Conservation (phyloP, 768 basidiomycete species). For the Gelatoporia subvermispora region DNA sequence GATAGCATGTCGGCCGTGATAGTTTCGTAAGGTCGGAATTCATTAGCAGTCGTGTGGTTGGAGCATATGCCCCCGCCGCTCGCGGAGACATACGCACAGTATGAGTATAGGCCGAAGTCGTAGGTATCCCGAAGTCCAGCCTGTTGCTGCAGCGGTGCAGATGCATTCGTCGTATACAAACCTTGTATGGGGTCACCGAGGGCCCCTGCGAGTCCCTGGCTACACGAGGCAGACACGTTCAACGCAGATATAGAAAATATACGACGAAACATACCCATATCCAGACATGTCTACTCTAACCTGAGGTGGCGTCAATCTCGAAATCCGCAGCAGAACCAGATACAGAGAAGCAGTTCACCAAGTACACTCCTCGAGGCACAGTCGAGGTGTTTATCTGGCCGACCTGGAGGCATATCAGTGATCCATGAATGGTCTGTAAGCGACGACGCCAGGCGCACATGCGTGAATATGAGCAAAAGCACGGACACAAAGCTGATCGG, state of each 20-base stretch:
- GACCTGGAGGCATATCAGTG: slow-evolving; percentile 41
- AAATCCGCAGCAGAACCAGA: slow-evolving; percentile 13
- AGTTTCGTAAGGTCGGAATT: slow-evolving; percentile 60
- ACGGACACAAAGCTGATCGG: slow-evolving; percentile 41
- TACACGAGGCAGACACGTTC: neutral
- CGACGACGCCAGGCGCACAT: slow-evolving; percentile 45
- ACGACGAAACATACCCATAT: slow-evolving; percentile 51
- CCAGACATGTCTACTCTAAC: slow-evolving; percentile 63
- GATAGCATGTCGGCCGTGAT: slow-evolving; percentile 62
- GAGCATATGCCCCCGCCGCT: slow-evolving; percentile 57
- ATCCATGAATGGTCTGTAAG: slow-evolving; percentile 18
- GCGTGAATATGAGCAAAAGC: slow-evolving; percentile 72
- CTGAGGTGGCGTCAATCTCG: slow-evolving; percentile 32
- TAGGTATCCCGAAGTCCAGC: slow-evolving; percentile 68
- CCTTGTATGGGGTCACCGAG: slow-evolving; percentile 54
- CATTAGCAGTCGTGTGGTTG: slow-evolving; percentile 51
- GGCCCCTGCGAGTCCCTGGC: slow-evolving; percentile 46
- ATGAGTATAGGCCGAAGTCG: slow-evolving; percentile 76
- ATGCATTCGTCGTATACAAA: slow-evolving; percentile 64
- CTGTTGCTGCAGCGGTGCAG: slow-evolving; percentile 49
- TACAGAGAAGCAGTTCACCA: slow-evolving; percentile 43
- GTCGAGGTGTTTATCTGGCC: slow-evolving; percentile 78
- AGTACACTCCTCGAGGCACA: slow-evolving; percentile 65
- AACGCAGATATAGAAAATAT: neutral
- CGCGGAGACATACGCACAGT: slow-evolving; percentile 64